Conservation (phyloP, 169 alveolate genomes). For the Plasmodium vinckei region DNA sequence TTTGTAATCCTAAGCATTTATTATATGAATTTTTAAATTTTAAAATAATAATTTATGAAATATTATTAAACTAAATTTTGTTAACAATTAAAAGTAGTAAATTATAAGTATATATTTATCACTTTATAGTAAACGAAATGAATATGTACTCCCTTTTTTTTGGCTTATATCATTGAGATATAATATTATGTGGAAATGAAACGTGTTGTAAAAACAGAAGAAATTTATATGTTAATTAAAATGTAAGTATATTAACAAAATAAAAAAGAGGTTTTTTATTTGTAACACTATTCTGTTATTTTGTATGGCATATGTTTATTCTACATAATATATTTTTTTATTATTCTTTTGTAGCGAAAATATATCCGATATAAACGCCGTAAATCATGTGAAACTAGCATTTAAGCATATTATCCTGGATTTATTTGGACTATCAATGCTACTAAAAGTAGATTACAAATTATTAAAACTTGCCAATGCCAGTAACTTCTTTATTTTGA, state of each 20-base stretch:
- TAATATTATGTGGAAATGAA: slow-evolving; percentile 18
- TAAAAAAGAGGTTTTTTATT: not conserved
- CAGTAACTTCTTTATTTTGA: slow-evolving; percentile 18
- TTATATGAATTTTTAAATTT: too few species aligned
- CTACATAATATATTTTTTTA: not conserved
- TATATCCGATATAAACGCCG: slow-evolving; percentile 40
- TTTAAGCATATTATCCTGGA: slow-evolving; percentile 38
- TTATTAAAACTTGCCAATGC: slow-evolving; percentile 15
- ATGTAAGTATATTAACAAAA: slow-evolving; percentile 11
- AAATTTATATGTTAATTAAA: slow-evolving; percentile 28
- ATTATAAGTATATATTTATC: too few species aligned
- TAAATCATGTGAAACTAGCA: slow-evolving; percentile 31
- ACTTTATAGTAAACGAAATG: too few species aligned
- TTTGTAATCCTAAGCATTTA: too few species aligned
- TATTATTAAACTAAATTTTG: too few species aligned
- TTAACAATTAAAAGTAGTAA: too few species aligned
- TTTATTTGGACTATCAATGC: slow-evolving; percentile 39
- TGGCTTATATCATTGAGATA: not conserved
- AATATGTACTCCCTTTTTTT: too few species aligned
- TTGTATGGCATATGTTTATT: not conserved
- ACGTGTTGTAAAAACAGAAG: slow-evolving; percentile 23
- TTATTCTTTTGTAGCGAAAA: slow-evolving; percentile 7
- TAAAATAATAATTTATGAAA: too few species aligned
- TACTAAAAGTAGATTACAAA: slow-evolving; percentile 35
- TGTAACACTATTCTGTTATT: not conserved